phyloP scores from a whole-genome alignment of 2,329 filamentous ascomycete species.

The Exophiala bonariae region DNA sequence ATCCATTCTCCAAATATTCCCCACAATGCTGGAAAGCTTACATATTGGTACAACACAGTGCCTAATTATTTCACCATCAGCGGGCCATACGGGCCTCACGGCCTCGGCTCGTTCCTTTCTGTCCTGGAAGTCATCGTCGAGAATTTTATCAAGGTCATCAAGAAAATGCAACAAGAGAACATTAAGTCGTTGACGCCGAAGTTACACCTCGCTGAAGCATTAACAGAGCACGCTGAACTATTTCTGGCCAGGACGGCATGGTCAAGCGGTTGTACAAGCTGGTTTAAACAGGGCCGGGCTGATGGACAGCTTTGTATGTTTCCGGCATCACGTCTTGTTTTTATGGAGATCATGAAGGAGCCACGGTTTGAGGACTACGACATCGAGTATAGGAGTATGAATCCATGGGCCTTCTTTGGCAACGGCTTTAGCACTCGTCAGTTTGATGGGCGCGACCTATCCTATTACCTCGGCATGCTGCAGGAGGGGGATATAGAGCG shows the following conservation, averaged over 20 bases:
- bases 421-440: slow-evolving; percentile 33
- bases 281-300: slow-evolving; percentile 31
- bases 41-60: slow-evolving; percentile 5
- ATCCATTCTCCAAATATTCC: background rate
- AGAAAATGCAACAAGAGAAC: slow-evolving; percentile 39
- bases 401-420: slow-evolving; percentile 40
- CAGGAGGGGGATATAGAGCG: background rate
- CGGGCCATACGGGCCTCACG: slow-evolving; percentile 43
- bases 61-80: slow-evolving; percentile 37
- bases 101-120: slow-evolving; percentile 42
- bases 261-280: background rate
- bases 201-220: slow-evolving; percentile 30
- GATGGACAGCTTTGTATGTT: slow-evolving; percentile 25
- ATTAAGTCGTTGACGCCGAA: slow-evolving; percentile 1
- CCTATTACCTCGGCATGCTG: slow-evolving; percentile 3
- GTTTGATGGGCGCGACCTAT: background rate
- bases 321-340: slow-evolving; percentile 1
- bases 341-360: background rate
- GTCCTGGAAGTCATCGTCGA: slow-evolving; percentile 40
- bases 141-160: slow-evolving; percentile 39
- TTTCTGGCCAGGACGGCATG: slow-evolving; percentile 34
- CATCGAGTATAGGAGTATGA: slow-evolving; percentile 36
- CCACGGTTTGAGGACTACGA: slow-evolving; percentile 37
- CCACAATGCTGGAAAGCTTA: background rate
- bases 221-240: slow-evolving; percentile 39